Evolutionary conservation across 176 grass and related monocot species (phyloP).

Genomic region (Carex kokanica): DNA sequence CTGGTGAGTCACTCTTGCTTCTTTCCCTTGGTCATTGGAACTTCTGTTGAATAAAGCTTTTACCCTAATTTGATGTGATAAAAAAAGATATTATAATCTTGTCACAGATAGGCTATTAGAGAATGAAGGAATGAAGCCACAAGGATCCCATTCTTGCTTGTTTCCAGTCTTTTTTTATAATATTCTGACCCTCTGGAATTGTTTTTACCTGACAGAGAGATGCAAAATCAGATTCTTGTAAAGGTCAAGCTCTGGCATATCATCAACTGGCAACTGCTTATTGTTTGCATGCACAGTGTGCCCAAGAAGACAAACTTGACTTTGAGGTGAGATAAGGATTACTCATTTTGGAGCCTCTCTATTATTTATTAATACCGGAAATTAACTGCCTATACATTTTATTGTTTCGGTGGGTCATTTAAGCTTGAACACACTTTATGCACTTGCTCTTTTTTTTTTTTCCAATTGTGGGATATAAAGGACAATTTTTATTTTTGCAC

Average conservation of each 20-base stretch:
- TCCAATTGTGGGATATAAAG: background rate
- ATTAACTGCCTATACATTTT: background rate
- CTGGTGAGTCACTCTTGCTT: conserved; percentile 49
- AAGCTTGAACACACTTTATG: background rate
- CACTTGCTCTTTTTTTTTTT: conserved; percentile 22
- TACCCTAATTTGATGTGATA: background rate
- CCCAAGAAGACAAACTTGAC: conserved; percentile 61
- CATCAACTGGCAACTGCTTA: conserved; percentile 65
- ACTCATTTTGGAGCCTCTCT: background rate
- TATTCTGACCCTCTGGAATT: conserved; percentile 1
- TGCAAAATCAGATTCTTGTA: conserved; percentile 36
- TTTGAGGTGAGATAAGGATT: conserved; percentile 39
- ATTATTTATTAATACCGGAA: background rate
- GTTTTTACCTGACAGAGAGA: conserved; percentile 35
- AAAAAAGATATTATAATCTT: background rate
- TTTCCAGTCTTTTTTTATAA: background rate
- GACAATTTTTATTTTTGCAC: conserved; percentile 31
- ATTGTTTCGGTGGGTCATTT: background rate
- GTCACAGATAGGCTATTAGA: background rate
- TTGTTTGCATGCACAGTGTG: conserved; percentile 75
- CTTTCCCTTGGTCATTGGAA: background rate
- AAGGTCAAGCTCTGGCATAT: conserved; percentile 11
- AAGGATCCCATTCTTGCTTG: background rate
- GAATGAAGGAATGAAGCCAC: too few relatives aligned
- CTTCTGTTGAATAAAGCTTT: background rate